Conservation (phyloP, 2,329 filamentous ascomycete species). For the Fusarium ramigenum region DNA sequence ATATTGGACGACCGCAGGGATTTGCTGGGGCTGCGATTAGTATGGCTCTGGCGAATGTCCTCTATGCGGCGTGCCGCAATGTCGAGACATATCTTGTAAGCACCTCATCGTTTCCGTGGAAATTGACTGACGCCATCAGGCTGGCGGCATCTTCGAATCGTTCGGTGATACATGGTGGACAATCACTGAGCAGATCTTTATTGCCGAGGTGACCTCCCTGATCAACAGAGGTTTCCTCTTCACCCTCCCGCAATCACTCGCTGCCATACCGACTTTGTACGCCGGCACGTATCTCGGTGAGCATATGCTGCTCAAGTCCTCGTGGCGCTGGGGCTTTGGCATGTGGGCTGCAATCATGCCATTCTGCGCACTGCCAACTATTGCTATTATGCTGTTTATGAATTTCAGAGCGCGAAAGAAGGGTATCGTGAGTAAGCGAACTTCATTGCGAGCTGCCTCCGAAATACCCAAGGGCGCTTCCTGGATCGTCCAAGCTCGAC, state of each 20-base stretch:
- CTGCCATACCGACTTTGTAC: conserved; percentile 21
- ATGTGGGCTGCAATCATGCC: conserved; percentile 24
- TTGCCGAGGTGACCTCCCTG: conserved; percentile 19
- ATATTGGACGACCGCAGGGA: conserved; percentile 16
- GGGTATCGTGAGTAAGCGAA: neutral
- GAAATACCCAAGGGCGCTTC: neutral
- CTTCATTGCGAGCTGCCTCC: neutral
- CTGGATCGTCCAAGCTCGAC: neutral
- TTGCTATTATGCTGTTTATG: conserved; percentile 8
- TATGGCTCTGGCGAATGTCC: conserved; percentile 19
- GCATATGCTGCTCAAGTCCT: conserved; percentile 12
- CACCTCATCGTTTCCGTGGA: rapidly evolving
- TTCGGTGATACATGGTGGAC: conserved; percentile 24
- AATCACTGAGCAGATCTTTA: conserved; percentile 24
- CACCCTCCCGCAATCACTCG: conserved; percentile 9
- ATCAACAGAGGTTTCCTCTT: conserved; percentile 18
- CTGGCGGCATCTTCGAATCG: conserved; percentile 22
- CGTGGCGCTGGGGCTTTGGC: conserved; percentile 23
- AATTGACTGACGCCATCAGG: neutral
- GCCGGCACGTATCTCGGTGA: conserved; percentile 21
- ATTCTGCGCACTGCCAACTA: neutral
- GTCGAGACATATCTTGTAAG: conserved; percentile 22
- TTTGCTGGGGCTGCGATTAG: conserved; percentile 7
- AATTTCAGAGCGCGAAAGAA: neutral
- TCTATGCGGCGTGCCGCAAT: conserved; percentile 16